Conservation (phyloP, 495 filamentous ascomycete genomes). For the Penicillium manginii region DNA sequence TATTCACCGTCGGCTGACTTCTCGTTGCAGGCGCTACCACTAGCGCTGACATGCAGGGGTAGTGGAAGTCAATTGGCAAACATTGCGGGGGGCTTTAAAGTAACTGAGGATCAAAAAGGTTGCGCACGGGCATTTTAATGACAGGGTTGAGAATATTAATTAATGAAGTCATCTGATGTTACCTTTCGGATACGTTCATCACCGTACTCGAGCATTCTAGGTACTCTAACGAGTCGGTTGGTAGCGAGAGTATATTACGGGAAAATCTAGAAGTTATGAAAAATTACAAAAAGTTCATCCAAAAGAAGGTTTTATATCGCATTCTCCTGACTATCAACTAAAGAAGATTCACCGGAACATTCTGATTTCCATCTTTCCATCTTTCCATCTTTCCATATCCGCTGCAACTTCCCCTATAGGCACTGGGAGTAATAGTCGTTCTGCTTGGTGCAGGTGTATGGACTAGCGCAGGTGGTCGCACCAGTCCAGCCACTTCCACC, state of each 20-base stretch:
- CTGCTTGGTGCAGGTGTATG: conserved; percentile 40
- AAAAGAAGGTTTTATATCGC: no score
- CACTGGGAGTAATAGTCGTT: conserved; percentile 53
- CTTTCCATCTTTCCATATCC: not conserved
- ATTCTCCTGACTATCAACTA: not conserved
- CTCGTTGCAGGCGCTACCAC: not conserved
- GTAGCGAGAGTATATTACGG: no score
- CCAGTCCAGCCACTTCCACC: conserved; percentile 54
- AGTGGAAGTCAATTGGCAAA: not conserved
- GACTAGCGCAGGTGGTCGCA: conserved; percentile 47
- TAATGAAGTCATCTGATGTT: no score
- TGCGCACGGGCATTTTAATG: not conserved
- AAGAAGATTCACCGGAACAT: not conserved
- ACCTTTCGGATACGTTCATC: no score
- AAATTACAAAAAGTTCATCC: not conserved
- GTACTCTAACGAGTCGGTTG: no score
- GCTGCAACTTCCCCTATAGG: conserved; percentile 26
- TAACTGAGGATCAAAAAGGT: not conserved
- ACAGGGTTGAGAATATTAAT: no score
- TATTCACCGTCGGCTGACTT: not conserved
- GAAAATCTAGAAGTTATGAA: no score
- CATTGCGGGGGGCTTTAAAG: not conserved
- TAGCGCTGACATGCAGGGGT: conserved; percentile 3
- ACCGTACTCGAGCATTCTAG: no score
- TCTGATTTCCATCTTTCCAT: not conserved